These are phyloP conservation scores for Torulaspora pretoriensis DNA, from an alignment of 1,139 yeast species.

Conservation along the genomic window DNA sequence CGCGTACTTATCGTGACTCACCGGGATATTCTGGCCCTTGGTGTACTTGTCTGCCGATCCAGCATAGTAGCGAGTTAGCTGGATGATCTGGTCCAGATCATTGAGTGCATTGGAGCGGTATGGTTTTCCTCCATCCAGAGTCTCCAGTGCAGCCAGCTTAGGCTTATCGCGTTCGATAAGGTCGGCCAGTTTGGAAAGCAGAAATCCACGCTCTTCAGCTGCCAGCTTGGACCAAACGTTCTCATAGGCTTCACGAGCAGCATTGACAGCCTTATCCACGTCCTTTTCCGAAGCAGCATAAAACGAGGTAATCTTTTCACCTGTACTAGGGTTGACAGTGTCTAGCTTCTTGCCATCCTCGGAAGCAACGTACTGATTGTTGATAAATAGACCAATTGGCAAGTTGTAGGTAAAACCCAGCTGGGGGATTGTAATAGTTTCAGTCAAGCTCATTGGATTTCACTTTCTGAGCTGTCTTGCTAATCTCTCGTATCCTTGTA, in stretches of 20 bases:
- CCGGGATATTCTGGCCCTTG: conserved; percentile 68
- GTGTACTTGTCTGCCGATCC: conserved; percentile 84
- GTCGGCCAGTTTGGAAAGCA: conserved; percentile 50
- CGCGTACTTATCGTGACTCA: conserved; percentile 58
- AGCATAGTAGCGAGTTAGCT: conserved; percentile 65
- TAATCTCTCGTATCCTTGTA: no score
- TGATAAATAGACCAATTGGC: conserved; percentile 63
- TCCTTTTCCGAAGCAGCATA: conserved; percentile 65
- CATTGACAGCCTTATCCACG: conserved; percentile 70
- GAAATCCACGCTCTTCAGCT: conserved; percentile 46
- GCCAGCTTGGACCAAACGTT: conserved; percentile 45
- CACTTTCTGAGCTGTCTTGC: background rate
- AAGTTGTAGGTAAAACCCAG: conserved; percentile 43
- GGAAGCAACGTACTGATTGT: conserved; percentile 55
- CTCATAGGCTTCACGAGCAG: conserved; percentile 68
- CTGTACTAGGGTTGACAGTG: conserved; percentile 66
- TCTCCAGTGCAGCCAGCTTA: conserved; percentile 53
- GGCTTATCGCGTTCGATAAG: conserved; percentile 49
- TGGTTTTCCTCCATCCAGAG: conserved; percentile 66
- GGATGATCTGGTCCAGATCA: conserved; percentile 60
- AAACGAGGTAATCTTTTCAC: conserved; percentile 60
- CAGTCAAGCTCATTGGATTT: conserved; percentile 5
- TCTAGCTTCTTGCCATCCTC: conserved; percentile 49
- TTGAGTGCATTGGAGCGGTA: conserved; percentile 47
- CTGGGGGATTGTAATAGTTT: conserved; percentile 20